A percentile compares a stretch with the other conserved stretches of the same genome.
Conservation (phyloP, 495 filamentous ascomycete species). For the Aspergillus saccharolyticus region DNA sequence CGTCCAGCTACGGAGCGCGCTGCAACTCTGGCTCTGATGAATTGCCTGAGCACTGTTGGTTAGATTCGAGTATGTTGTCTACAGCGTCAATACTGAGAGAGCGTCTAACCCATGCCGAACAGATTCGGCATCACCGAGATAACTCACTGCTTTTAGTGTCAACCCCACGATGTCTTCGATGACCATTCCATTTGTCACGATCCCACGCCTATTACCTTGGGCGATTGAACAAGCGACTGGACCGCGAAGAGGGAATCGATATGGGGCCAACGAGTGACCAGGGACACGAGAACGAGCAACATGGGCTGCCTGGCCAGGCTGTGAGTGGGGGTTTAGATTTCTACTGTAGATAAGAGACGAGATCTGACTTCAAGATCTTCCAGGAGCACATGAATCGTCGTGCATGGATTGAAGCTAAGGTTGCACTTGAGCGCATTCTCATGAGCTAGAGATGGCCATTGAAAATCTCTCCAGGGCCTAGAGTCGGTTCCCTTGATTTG, state of each 20-base stretch:
- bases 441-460: no score
- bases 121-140: slow-evolving; percentile 13
- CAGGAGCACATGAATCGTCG: no score
- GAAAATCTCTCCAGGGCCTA: no score
- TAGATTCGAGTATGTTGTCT: slow-evolving; percentile 10
- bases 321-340: neutral
- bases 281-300: neutral
- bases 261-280: neutral
- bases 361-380: no score
- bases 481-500: no score
- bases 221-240: slow-evolving; percentile 29
- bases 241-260: slow-evolving; percentile 3
- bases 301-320: neutral
- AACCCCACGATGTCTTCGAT: slow-evolving; percentile 20
- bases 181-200: slow-evolving; percentile 18
- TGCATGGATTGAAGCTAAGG: no score
- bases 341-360: neutral
- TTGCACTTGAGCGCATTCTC: no score
- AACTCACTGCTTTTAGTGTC: slow-evolving; percentile 19
- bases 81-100: neutral
- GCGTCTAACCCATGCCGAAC: no score
- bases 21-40: neutral
- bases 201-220: slow-evolving; percentile 22
- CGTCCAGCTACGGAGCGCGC: neutral
- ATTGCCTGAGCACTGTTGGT: neutral